Percentiles rank a stretch among this genome's conserved stretches.
Evolutionary conservation across 768 basidiomycete species (phyloP).

Genomic region (Leccinellum albellum): DNA sequence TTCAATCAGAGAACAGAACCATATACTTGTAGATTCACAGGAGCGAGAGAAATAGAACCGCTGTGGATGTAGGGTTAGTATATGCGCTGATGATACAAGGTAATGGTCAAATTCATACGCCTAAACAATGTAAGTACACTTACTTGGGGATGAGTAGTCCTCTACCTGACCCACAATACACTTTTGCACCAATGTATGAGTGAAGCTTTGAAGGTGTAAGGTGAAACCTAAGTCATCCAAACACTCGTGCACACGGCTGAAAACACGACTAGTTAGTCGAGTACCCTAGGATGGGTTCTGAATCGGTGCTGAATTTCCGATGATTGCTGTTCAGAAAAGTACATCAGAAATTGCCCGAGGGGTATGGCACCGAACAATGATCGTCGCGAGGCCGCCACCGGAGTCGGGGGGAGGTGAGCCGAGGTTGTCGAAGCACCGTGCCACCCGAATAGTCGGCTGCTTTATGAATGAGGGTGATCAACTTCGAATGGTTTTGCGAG

Average conservation of each 20-base stretch:
- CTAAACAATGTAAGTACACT: not conserved
- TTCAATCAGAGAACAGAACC: not conserved
- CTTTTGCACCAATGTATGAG: not conserved
- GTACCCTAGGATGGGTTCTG: not conserved
- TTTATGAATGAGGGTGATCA: not conserved
- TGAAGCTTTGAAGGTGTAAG: not conserved
- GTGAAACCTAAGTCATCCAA: not conserved
- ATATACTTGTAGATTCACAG: not conserved
- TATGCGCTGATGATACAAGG: not conserved
- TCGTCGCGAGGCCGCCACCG: not conserved
- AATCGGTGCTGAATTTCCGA: not conserved
- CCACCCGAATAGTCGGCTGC: not conserved
- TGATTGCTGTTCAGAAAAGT: not conserved
- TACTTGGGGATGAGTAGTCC: not conserved
- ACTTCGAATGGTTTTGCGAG: not conserved
- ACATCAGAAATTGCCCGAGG: not conserved
- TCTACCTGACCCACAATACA: not conserved
- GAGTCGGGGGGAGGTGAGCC: not conserved
- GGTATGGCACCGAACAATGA: not conserved
- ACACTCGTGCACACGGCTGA: not conserved
- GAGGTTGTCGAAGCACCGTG: not conserved
- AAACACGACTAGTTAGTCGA: not conserved
- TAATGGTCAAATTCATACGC: not conserved
- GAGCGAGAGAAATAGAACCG: not conserved
- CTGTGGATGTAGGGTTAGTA: not conserved